Evolutionary conservation across 2,329 filamentous ascomycete genomes (phyloP), one percentile per base, ranked within the genome.

Genomic region (Aspergillus fumigatus): DNA sequence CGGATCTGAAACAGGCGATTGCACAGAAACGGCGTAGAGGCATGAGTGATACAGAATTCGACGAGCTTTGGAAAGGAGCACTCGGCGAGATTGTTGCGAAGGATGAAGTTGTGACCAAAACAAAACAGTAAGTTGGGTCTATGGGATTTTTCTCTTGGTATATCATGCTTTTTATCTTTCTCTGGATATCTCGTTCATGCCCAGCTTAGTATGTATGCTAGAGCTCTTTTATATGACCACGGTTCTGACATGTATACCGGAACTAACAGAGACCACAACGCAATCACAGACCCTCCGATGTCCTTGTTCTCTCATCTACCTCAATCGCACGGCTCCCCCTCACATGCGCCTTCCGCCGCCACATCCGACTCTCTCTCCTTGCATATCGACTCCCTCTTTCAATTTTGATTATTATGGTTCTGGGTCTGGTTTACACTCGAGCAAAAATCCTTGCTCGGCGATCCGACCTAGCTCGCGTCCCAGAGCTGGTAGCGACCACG

Each of bases 271-370:
- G 83, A 81, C 80, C 79, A 83, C 79, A 76, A 83, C 80, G 79
- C 84, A 73, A 80, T 87, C 78, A 85, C 85, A 93, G 90, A 90
- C 79, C 82, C 80, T 81, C 83, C 82, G 77, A 77, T 78, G 74
- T 79, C 81, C 77, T 86, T 80, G 79, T 79, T 75, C 84, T 97
- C 82, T 84, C 86, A 77, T 93, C 89, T 78, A 88, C 84, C 81
- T 95, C 90, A 81, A 89, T 96, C 87, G 89, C 92, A 83, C 84
- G 88, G 76, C 83, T 97, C 88, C 84, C 92, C 79, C 81, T 97
- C 88, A 73, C 79, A 79, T 73, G 77, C 65, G 71, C 76, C 69
- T 64, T 76, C 73, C 75, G 76, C 70, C 74, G 75, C 64, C 71
- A 77, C 69, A 59, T 78, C 67, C 66, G 77, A 73, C 74, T 77